These are phyloP conservation scores for Linnemannia hyalina DNA, from an alignment of 192 early-diverging fungal species.

Conservation along the genomic window DNA sequence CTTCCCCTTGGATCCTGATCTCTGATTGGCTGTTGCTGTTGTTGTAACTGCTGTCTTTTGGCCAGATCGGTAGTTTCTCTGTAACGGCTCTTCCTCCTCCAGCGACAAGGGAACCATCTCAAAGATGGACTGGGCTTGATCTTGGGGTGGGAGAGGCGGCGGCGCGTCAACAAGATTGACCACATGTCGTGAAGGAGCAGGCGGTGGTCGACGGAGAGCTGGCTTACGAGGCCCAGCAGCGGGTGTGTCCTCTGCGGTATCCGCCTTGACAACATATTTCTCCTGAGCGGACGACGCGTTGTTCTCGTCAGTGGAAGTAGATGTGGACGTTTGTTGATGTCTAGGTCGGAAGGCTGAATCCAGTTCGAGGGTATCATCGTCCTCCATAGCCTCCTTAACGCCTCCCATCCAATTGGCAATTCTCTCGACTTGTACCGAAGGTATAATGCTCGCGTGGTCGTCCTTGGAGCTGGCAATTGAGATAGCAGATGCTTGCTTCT, in stretches of 20 bases:
- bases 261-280: background rate
- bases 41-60: background rate
- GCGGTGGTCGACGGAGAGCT: conserved; percentile 2
- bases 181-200: background rate
- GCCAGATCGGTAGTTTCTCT: conserved; percentile 1
- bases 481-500: conserved; percentile 5
- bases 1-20: background rate
- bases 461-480: conserved; percentile 18
- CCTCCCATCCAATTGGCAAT: conserved; percentile 23
- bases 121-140: background rate
- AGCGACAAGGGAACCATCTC: background rate
- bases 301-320: background rate
- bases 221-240: background rate
- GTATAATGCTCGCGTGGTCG: conserved; percentile 5
- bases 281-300: background rate
- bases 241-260: background rate
- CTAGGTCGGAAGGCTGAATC: background rate
- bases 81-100: background rate
- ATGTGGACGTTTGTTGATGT: background rate
- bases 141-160: background rate
- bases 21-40: background rate
- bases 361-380: background rate
- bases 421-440: conserved; percentile 10
- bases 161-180: background rate
- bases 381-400: conserved; percentile 20